Conservation (phyloP, 2,329 filamentous ascomycete genomes). For the Penicillium sp. region DNA sequence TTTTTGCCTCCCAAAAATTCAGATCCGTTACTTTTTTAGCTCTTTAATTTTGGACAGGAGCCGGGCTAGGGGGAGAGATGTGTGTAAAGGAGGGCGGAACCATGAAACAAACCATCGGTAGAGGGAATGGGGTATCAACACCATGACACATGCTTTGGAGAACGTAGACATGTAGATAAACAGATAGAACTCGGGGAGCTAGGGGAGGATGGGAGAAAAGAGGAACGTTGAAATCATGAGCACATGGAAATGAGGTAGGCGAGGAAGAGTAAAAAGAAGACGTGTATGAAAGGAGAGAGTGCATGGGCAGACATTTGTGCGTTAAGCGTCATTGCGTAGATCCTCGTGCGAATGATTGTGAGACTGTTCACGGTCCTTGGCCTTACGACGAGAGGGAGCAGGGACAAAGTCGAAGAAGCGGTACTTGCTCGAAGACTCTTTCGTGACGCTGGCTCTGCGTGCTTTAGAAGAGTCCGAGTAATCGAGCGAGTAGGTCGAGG, state of each 20-base stretch:
- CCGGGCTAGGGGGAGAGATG: constrained; percentile 2
- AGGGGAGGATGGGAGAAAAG: constrained; percentile 20
- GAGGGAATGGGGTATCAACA: constrained; percentile 44
- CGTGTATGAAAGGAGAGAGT: constrained; percentile 29
- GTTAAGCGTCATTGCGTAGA: constrained; percentile 33
- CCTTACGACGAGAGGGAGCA: constrained; percentile 43
- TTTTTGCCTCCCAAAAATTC: background rate
- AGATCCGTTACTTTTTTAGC: background rate
- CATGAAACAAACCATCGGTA: constrained; percentile 33
- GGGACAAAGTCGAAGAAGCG: constrained; percentile 47
- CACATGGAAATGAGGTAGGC: constrained; percentile 26
- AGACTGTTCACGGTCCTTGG: constrained; percentile 40
- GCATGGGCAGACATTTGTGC: constrained; percentile 14
- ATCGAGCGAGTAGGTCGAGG: constrained; percentile 48
- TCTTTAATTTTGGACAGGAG: constrained; percentile 7
- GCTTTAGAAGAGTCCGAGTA: constrained; percentile 38
- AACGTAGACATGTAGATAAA: constrained; percentile 12
- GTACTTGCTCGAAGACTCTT: constrained; percentile 43
- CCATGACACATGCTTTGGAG: constrained; percentile 41
- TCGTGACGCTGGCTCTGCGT: constrained; percentile 40
- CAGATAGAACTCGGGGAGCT: constrained; percentile 7
- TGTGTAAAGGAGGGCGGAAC: constrained; percentile 11
- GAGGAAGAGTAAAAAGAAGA: constrained; percentile 6
- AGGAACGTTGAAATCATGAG: constrained; percentile 36
- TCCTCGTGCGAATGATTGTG: constrained; percentile 37